Conservation (phyloP, 257 asterid species). For the Primulina tabacum region DNA sequence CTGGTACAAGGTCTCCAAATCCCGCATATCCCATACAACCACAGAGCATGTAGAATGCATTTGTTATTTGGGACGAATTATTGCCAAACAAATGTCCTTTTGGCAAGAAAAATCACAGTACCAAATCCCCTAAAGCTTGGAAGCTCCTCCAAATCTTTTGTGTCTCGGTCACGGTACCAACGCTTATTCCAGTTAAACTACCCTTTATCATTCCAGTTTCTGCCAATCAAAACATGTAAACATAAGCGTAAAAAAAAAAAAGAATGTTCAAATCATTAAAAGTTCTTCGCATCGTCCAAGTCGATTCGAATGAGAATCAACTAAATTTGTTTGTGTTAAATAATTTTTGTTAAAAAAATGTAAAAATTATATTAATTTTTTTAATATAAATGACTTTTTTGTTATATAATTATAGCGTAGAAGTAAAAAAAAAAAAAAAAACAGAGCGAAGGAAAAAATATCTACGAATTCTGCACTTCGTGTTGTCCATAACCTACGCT, state of each 20-base stretch:
- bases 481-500: background rate
- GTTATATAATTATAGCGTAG: too few species aligned
- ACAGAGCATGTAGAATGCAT: conserved; percentile 48
- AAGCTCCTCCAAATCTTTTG: conserved; percentile 60
- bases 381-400: too few species aligned
- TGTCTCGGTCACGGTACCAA: conserved; percentile 47
- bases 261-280: background rate
- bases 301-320: background rate
- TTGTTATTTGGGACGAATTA: conserved; percentile 20
- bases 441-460: too few species aligned
- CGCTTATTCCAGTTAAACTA: conserved; percentile 54
- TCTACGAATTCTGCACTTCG: background rate
- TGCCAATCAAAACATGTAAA: conserved; percentile 14
- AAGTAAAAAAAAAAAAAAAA: too few species aligned
- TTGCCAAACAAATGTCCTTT: background rate
- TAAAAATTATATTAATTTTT: too few species aligned
- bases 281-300: background rate
- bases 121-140: conserved; percentile 50
- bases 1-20: conserved; percentile 49
- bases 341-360: too few species aligned
- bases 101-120: background rate
- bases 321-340: background rate
- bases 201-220: conserved; percentile 46
- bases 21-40: conserved; percentile 58
- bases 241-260: background rate